These are phyloP conservation scores for Pelargonium myrrhifolium DNA, from an alignment of 441 rosid species.

Conservation along the genomic window DNA sequence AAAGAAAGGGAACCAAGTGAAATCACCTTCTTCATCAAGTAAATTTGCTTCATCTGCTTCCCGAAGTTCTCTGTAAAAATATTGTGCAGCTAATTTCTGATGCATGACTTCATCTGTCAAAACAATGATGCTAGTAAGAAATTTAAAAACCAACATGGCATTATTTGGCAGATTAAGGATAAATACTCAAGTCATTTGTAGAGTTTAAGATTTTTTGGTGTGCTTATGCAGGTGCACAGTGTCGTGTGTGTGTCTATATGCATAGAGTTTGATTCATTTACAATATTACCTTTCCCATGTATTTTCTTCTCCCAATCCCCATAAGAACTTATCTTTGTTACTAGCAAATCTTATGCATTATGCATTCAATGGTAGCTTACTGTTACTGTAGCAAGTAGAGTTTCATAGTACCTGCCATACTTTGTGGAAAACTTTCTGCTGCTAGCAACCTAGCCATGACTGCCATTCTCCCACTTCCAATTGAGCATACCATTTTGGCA, in stretches of 20 bases:
- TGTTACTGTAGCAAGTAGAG: background rate
- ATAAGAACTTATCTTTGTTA: background rate
- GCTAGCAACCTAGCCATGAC: slow-evolving; percentile 57
- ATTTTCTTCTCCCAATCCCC: background rate
- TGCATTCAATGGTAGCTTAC: background rate
- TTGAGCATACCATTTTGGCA: slow-evolving; percentile 52
- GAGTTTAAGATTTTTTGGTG: background rate
- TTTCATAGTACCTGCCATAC: slow-evolving; percentile 25
- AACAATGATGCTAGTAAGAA: background rate
- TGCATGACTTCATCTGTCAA: slow-evolving; percentile 37
- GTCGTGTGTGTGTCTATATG: background rate
- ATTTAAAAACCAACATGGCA: slow-evolving; percentile 1
- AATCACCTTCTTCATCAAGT: slow-evolving; percentile 59
- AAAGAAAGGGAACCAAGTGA: background rate
- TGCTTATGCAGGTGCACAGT: background rate
- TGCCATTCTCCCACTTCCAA: slow-evolving; percentile 53
- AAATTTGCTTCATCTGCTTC: slow-evolving; percentile 62
- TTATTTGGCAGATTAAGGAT: background rate
- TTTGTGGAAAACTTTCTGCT: slow-evolving; percentile 31
- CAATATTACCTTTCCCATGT: background rate
- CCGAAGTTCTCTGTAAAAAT: slow-evolving; percentile 35
- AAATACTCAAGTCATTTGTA: background rate
- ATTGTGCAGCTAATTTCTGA: slow-evolving; percentile 34
- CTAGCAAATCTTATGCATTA: background rate
- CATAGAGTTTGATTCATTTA: background rate